Conservation (phyloP, 169 alveolate species). For the Babesia bovis region DNA sequence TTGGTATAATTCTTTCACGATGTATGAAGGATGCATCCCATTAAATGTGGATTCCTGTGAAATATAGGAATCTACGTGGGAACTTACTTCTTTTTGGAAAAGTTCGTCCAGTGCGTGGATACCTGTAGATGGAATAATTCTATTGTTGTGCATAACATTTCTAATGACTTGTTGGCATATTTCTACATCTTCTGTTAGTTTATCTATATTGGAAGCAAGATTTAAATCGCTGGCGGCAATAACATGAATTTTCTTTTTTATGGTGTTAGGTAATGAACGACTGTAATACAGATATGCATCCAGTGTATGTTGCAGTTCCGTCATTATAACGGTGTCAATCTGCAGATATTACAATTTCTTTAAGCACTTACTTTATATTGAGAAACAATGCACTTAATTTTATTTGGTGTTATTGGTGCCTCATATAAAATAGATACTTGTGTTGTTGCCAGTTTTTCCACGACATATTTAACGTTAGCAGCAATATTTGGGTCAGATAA, state of each 20-base stretch:
- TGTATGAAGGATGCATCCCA: not conserved
- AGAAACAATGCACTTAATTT: not conserved
- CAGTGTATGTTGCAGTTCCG: conserved; percentile 8
- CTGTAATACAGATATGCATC: conserved; percentile 20
- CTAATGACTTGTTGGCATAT: conserved; percentile 23
- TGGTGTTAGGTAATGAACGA: conserved; percentile 9
- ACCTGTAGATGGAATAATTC: conserved; percentile 7
- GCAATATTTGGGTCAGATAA: not conserved
- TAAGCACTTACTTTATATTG: not conserved
- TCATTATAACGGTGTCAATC: too few species aligned
- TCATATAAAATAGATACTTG: conserved; percentile 2
- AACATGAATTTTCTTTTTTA: not conserved
- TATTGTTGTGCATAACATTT: not conserved
- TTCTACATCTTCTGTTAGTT: not conserved
- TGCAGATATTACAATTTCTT: not conserved
- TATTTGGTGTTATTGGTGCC: conserved; percentile 9
- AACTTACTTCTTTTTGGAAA: not conserved
- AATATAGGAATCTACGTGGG: too few species aligned
- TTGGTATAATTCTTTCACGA: conserved; percentile 13
- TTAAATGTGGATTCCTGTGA: conserved; percentile 7
- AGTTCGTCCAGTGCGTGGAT: conserved; percentile 15
- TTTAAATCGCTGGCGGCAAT: conserved; percentile 12
- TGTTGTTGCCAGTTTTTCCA: conserved; percentile 2
- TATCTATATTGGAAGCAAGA: not conserved
- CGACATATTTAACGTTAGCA: conserved; percentile 22